Evolutionary conservation across 1,284 basidiomycete species (phyloP).

Genomic region (Ustanciosporium gigantosporum): DNA sequence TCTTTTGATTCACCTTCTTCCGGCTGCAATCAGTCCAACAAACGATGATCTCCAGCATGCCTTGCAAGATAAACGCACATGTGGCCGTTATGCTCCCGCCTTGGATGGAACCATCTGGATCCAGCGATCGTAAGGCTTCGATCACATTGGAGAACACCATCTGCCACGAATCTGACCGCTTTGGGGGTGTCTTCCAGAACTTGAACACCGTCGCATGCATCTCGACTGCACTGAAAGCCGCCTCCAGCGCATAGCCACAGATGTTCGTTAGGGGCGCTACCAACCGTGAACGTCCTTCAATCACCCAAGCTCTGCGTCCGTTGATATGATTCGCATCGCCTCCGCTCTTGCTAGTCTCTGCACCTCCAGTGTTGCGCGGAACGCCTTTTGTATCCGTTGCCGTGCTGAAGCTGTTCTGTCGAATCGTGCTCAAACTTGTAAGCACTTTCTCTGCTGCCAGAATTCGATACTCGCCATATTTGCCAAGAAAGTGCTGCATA

Average conservation of each 20-base stretch:
- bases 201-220: slow-evolving; percentile 37
- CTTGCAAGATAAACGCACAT: slow-evolving; percentile 25
- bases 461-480: slow-evolving; percentile 18
- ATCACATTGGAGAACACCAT: slow-evolving; percentile 18
- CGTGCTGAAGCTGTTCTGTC: background rate
- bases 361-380: background rate
- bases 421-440: slow-evolving; percentile 11
- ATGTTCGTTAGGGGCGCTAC: slow-evolving; percentile 18
- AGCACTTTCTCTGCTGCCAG: slow-evolving; percentile 26
- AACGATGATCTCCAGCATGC: slow-evolving; percentile 30
- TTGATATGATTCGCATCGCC: too few relatives aligned
- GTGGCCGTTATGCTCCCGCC: slow-evolving; percentile 34
- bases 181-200: slow-evolving; percentile 27
- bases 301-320: slow-evolving; percentile 5
- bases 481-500: slow-evolving; percentile 13
- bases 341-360: too few relatives aligned
- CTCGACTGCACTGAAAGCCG: slow-evolving; percentile 33
- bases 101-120: slow-evolving; percentile 19
- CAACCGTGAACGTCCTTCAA: slow-evolving; percentile 16
- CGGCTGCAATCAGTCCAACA: slow-evolving; percentile 23
- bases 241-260: slow-evolving; percentile 27
- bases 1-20: slow-evolving; percentile 20
- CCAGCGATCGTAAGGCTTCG: slow-evolving; percentile 8
- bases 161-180: slow-evolving; percentile 28
- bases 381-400: background rate